Percentiles rank a stretch among this genome's conserved stretches.
phyloP scores from a whole-genome alignment of 164 flowering plant genomes.

The Stephania cephalantha region DNA sequence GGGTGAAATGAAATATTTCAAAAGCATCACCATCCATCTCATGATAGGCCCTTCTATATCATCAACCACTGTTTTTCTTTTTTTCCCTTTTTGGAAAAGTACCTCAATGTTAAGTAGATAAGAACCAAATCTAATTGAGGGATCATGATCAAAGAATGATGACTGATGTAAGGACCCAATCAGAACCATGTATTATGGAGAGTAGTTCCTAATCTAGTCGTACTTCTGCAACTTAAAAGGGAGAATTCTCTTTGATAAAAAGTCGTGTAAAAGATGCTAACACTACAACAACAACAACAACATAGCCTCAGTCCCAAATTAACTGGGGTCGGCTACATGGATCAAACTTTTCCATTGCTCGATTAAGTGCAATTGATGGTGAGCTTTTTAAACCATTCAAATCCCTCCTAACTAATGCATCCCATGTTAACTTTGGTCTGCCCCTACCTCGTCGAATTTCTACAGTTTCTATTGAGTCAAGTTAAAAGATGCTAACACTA shows the following conservation, averaged over 20 bases:
- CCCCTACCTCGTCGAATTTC: no score
- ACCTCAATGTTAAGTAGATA: background rate
- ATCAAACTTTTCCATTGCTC: no score
- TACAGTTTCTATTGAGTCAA: no score
- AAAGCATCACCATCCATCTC: background rate
- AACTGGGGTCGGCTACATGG: no score
- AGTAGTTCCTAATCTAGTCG: background rate
- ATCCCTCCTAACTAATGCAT: no score
- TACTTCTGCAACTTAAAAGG: background rate
- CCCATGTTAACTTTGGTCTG: no score
- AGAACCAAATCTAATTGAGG: background rate
- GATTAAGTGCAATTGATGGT: no score
- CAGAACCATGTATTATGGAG: background rate
- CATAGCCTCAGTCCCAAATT: no score
- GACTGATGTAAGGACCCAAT: background rate
- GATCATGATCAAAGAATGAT: background rate
- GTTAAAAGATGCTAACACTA: background rate
- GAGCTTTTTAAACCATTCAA: no score
- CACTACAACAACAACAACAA: no score
- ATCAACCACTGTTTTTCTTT: no score
- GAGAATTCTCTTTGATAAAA: background rate
- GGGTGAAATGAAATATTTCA: background rate
- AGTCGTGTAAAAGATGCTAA: background rate
- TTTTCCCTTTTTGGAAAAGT: no score
- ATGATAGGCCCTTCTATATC: background rate